Evolutionary conservation across 331 rosid genomes (phyloP), one percentile per base, ranked within the genome.

Genomic region (Malus hybrid): DNA sequence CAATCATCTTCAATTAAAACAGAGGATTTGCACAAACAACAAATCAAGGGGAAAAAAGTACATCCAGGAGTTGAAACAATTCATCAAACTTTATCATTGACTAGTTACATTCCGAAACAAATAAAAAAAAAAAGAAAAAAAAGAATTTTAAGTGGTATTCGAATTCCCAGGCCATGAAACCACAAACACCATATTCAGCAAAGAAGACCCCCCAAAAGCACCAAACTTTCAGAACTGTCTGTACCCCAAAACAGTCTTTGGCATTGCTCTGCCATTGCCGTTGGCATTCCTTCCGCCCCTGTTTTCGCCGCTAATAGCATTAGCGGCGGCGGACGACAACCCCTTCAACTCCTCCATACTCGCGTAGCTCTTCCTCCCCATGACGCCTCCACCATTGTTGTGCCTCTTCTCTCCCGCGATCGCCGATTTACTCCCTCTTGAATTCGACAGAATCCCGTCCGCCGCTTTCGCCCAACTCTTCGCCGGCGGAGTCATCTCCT

Each of bases 341-440:
- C 87, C 90, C 78, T 84, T 90, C 44, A 92, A 73, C 60, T 92
- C 97, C 78, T 92, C 90, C 61, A 92, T 60, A 74, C 83, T 85
- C 1, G 93, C 96, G 71, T 89, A 90, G 75, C 97, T 95, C 86
- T 92, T 95, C 78, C 99, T 92, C 9, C 86, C 87, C 88, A 77
- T 80, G 52, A 87, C 33, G 42, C 87, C 67, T 18, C 87, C 73
- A 5, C 76, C 83, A 12, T 70, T 76, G 71, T 65, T 83, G 69
- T 76, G 78, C 81, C 70, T 89, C 79, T 89, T 92, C 67, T 90
- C 97, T 55, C 89, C 93, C 0, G 85, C 88, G 79, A 70, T 88
- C 15, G 93, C 93, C 2, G 99, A 95, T 77, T 83, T 86, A 16
- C 93, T 90, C 71, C 99, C 99, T 75, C 89, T 85, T 19, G 96